These are phyloP conservation scores for Trapa incisa DNA, from an alignment of 345 rosid genomes.

Conservation along the genomic window DNA sequence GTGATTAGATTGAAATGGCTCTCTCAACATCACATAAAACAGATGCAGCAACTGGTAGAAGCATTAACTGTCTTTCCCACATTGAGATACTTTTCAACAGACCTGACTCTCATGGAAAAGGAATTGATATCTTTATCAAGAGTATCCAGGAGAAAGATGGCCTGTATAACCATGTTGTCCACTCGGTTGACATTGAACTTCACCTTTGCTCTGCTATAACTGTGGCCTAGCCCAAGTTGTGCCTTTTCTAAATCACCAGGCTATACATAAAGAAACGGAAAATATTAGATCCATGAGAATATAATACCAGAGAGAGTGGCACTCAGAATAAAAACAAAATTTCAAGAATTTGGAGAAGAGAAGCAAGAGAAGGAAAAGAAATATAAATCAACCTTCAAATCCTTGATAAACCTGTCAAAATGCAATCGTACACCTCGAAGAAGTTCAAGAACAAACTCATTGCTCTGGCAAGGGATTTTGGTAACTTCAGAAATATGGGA, in stretches of 20 bases:
- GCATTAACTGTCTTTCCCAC: background rate
- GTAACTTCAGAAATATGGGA: conserved; percentile 69
- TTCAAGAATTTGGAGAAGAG: background rate
- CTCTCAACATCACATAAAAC: background rate
- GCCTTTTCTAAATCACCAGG: conserved; percentile 85
- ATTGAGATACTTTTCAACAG: conserved; percentile 12
- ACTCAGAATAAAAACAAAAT: background rate
- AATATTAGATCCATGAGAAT: background rate
- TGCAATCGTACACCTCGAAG: conserved; percentile 80
- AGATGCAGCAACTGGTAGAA: background rate
- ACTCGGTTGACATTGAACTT: conserved; percentile 35
- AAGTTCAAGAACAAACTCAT: conserved; percentile 75
- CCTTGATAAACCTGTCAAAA: conserved; percentile 76
- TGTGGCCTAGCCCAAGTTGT: no score
- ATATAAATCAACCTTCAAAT: conserved; percentile 52
- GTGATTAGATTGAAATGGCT: background rate
- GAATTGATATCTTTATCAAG: conserved; percentile 88
- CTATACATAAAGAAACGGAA: conserved; percentile 20
- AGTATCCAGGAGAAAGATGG: conserved; percentile 5
- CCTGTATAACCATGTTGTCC: conserved; percentile 88
- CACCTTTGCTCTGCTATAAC: no score
- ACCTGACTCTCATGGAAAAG: conserved; percentile 92
- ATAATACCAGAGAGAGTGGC: background rate
- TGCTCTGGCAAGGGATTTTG: conserved; percentile 76
- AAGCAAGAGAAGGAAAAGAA: background rate